phyloP scores from a whole-genome alignment of 2,329 filamentous ascomycete genomes.

The Colletotrichum eleusines region DNA sequence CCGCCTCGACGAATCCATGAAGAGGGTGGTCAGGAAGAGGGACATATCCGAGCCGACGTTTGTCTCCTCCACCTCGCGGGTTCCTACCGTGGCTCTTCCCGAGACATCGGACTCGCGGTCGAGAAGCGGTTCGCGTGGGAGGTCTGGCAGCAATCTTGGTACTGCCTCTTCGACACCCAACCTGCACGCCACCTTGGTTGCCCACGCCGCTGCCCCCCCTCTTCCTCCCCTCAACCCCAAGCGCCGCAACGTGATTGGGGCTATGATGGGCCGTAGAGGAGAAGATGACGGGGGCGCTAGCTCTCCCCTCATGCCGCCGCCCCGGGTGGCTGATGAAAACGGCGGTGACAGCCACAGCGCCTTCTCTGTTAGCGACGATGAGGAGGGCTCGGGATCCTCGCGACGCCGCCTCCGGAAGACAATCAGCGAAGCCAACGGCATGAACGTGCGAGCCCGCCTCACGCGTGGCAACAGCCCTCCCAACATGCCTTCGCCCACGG shows the following conservation, averaged over 20 bases:
- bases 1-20: conserved; percentile 55
- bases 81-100: conserved; percentile 57
- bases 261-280: conserved; percentile 51
- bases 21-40: conserved; percentile 57
- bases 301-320: conserved; percentile 47
- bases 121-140: conserved; percentile 54
- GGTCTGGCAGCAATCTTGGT: conserved; percentile 52
- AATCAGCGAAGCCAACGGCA: conserved; percentile 54
- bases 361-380: conserved; percentile 54
- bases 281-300: conserved; percentile 51
- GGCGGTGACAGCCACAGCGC: conserved; percentile 45
- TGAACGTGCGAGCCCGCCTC: conserved; percentile 47
- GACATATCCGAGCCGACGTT: conserved; percentile 66
- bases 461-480: conserved; percentile 45
- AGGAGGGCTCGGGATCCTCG: conserved; percentile 51
- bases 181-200: conserved; percentile 54
- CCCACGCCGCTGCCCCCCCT: conserved; percentile 56
- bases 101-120: conserved; percentile 49
- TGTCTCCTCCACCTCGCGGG: conserved; percentile 59
- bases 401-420: conserved; percentile 59
- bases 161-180: conserved; percentile 53
- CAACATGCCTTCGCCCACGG: conserved; percentile 46
- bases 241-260: conserved; percentile 62
- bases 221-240: conserved; percentile 71
- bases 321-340: neutral